A percentile compares a stretch with the other conserved stretches of the same genome.
Conservation (phyloP, 306 rosid genomes). For the Prunus mongolica region DNA sequence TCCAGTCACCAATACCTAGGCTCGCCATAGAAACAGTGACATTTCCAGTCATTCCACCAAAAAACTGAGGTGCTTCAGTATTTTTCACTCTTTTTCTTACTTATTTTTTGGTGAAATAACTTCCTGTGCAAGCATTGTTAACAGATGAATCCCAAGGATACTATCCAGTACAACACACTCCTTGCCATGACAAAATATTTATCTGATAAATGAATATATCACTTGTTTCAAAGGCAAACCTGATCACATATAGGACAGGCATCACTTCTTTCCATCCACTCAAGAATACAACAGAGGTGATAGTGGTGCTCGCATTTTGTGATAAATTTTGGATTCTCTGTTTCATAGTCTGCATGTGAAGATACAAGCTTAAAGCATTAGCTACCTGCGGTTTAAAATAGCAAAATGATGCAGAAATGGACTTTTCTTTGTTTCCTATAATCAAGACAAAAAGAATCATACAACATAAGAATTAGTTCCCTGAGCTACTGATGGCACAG, state of each 20-base stretch:
- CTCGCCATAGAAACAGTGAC: not conserved
- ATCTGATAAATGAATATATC: not conserved
- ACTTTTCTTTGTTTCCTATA: not conserved
- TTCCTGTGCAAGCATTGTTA: not conserved
- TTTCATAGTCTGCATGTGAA: conserved; percentile 52
- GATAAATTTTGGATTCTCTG: conserved; percentile 51
- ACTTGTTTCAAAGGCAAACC: conserved; percentile 33
- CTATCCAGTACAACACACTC: not conserved
- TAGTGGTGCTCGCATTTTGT: conserved; percentile 69
- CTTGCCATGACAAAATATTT: not conserved
- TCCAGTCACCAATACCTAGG: not conserved
- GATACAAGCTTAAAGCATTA: conserved; percentile 5
- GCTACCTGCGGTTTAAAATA: not conserved
- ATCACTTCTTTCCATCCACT: conserved; percentile 79
- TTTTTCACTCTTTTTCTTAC: not conserved
- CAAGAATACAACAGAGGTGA: conserved; percentile 78
- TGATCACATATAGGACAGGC: conserved; percentile 75
- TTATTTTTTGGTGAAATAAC: conserved; percentile 1
- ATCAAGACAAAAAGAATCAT: conserved; percentile 5
- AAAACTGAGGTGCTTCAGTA: not conserved
- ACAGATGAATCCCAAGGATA: not conserved
- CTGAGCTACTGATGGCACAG: not conserved
- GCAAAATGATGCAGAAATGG: not conserved
- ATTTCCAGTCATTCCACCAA: not conserved
- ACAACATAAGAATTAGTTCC: conserved; percentile 1